Evolutionary conservation across 1,139 yeast species (phyloP).

Genomic region (Blastobotrys niveus): DNA sequence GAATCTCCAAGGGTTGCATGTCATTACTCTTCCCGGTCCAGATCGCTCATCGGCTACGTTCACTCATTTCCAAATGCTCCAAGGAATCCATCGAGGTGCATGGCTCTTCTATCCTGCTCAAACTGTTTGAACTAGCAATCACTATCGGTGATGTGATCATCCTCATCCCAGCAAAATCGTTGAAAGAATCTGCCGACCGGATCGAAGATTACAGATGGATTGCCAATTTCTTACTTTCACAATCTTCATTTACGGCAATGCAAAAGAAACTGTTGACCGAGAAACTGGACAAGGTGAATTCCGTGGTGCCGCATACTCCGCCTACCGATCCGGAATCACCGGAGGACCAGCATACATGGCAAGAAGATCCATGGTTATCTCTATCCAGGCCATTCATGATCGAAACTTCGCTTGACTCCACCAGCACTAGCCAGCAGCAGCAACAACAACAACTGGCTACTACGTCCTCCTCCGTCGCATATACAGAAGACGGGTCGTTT

Average conservation of each 20-base stretch:
- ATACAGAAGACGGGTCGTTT: too few relatives aligned
- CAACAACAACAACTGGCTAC: too few relatives aligned
- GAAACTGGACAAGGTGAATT: conserved; percentile 13
- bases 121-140: conserved; percentile 19
- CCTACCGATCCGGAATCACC: not conserved
- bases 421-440: too few relatives aligned
- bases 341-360: too few relatives aligned
- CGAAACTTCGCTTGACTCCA: too few relatives aligned
- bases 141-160: conserved; percentile 21
- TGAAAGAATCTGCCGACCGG: conserved; percentile 14
- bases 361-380: conserved; percentile 10
- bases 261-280: conserved; percentile 17
- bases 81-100: conserved; percentile 17
- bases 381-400: too few relatives aligned
- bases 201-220: conserved; percentile 20
- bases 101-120: conserved; percentile 18
- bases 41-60: conserved; percentile 18
- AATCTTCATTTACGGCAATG: conserved; percentile 14
- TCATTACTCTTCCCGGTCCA: conserved; percentile 20
- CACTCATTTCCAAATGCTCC: conserved; percentile 16
- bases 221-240: conserved; percentile 18
- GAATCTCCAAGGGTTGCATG: conserved; percentile 14
- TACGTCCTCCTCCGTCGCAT: too few relatives aligned
- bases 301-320: not conserved
- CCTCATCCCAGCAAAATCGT: conserved; percentile 17